Percentiles rank a stretch among this genome's conserved stretches.
Evolutionary conservation across 2,329 filamentous ascomycete species (phyloP).

Genomic region (Cordyceps sp.): DNA sequence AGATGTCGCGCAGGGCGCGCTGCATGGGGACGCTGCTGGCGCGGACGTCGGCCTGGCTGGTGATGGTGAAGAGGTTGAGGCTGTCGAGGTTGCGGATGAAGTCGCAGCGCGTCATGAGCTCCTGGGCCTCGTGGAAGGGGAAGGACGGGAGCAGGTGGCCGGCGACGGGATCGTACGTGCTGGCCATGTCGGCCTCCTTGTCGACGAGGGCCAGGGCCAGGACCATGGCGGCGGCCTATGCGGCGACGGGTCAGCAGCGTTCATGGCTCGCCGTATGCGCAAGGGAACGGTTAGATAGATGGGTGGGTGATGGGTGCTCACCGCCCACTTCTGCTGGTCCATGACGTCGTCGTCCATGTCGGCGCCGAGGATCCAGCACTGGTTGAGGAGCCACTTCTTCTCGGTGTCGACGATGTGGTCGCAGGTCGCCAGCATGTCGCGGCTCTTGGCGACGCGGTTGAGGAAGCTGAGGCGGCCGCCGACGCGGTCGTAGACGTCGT

Average conservation of each 20-base stretch:
- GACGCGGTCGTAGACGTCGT: slow-evolving; percentile 70
- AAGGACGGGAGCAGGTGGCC: slow-evolving; percentile 70
- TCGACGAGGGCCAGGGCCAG: slow-evolving; percentile 85
- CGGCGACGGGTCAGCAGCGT: too few species aligned
- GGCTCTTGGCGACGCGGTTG: slow-evolving; percentile 74
- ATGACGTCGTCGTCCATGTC: slow-evolving; percentile 95
- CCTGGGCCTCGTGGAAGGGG: slow-evolving; percentile 64
- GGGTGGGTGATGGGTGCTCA: slow-evolving; percentile 41
- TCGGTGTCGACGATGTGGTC: slow-evolving; percentile 53
- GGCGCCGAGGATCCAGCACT: slow-evolving; percentile 55
- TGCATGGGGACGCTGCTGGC: slow-evolving; percentile 96
- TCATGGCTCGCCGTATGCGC: too few species aligned
- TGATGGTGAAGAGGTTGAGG: slow-evolving; percentile 89
- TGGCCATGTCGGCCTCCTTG: slow-evolving; percentile 49
- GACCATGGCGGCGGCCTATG: slow-evolving; percentile 83
- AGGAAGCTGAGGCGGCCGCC: slow-evolving; percentile 81
- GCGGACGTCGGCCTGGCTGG: slow-evolving; percentile 68
- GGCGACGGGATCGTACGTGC: slow-evolving; percentile 44
- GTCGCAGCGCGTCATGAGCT: slow-evolving; percentile 91
- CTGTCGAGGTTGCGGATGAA: slow-evolving; percentile 90
- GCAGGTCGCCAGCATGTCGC: slow-evolving; percentile 66
- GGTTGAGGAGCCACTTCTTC: slow-evolving; percentile 63
- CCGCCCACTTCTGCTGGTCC: slow-evolving; percentile 92
- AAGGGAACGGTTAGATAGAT: slow-evolving; percentile 25
- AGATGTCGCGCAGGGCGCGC: slow-evolving; percentile 75